Evolutionary conservation across 257 asterid genomes (phyloP).

Genomic region (Lantana camara): DNA sequence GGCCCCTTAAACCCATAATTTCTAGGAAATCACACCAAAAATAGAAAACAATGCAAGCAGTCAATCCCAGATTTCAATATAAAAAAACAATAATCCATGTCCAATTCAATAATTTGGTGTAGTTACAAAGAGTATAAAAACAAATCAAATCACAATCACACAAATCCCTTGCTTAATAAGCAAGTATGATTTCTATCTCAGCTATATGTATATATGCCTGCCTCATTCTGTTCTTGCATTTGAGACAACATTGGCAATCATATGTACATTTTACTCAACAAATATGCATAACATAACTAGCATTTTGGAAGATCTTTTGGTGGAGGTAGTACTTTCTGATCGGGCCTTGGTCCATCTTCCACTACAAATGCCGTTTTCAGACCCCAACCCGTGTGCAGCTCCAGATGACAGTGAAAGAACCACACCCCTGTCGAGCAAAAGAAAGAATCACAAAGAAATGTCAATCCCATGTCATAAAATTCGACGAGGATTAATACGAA

Average conservation of each 20-base stretch:
- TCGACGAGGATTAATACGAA: too few species aligned
- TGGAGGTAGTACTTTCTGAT: conserved; percentile 51
- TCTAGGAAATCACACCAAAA: too few species aligned
- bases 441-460: background rate
- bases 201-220: background rate
- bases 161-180: background rate
- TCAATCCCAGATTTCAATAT: too few species aligned
- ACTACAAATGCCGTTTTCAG: conserved; percentile 59
- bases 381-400: conserved; percentile 69
- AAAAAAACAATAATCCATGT: background rate
- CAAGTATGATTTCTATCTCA: background rate
- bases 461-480: background rate
- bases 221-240: conserved; percentile 23
- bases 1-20: too few species aligned
- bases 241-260: background rate
- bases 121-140: conserved; percentile 21
- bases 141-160: conserved; percentile 19
- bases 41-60: background rate
- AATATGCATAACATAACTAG: conserved; percentile 22
- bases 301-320: conserved; percentile 62
- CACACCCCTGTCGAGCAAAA: conserved; percentile 53
- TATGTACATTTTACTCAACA: background rate
- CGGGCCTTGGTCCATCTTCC: conserved; percentile 57
- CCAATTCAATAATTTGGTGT: background rate
- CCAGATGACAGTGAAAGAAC: conserved; percentile 67